Base-by-base conservation (phyloP, 129 eudicot genomes). In the Flaveria brownii region DNA sequence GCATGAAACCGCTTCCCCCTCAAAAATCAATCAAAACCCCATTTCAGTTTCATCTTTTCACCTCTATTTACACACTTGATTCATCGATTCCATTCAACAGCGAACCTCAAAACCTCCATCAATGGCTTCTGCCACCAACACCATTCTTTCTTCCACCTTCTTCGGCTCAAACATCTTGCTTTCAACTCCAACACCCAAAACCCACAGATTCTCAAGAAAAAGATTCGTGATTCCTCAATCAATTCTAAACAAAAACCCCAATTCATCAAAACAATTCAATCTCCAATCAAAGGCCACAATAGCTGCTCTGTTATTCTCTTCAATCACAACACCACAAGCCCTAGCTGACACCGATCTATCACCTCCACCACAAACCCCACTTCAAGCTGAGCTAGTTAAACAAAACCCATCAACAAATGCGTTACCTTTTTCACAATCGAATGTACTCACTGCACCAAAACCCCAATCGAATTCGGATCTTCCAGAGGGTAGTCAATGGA, bases 401-500 rank as follows among this genome's bases (percentile, higher is more conserved):
- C 78, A 83, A 73, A 84, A 54, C 42, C 74, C 90, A 17, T 84
- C 90, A 51, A 78, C 61, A 36, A 78, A 60, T 78, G 64, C 83
- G 16, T 50, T 25, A 25, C 72, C 68, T 52, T 82, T 93, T 75
- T 73, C 91, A 1, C 91, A 91, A 22, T 87, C 77, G 55, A 81
- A 88, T 15, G 72, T 82, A 14, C 75, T 91, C 36, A 87, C 86
- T 2, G 97, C 98, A 10, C 98, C 98, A 9, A 91, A 93, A 77
- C 91, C 96, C 23, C 82, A 86, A 80, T 17, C 62, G 9, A 56
- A 62, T 25, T 59, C 97, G 17, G 97, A 93, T 56, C 82, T 91
- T 20, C 98, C 98, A 0, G 98, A 93, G 4, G 96, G 97, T 1
- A 82, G 86, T 65, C 89, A 93, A 12, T 93, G 98, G 98, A 73